phyloP scores from a whole-genome alignment of 2,329 filamentous ascomycete species.

The Colletotrichum sp. region DNA sequence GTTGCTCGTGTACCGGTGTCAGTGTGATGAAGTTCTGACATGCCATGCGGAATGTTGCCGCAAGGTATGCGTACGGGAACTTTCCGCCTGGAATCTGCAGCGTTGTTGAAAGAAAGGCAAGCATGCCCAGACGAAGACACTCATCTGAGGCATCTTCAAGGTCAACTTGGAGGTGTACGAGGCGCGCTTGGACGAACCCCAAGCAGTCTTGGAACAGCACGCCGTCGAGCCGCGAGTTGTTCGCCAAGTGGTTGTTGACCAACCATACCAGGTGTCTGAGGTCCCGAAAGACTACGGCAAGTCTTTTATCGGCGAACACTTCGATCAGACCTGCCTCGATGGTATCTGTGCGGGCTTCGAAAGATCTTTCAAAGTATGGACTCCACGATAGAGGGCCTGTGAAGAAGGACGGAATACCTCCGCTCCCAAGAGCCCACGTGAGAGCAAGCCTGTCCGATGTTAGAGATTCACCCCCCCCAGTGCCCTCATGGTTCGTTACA shows the following conservation, averaged over 20 bases:
- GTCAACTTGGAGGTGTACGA: neutral
- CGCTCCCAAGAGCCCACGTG: neutral
- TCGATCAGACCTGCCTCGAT: neutral
- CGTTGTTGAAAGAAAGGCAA: neutral
- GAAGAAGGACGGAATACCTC: neutral
- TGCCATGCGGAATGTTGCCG: neutral
- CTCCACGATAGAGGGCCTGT: neutral
- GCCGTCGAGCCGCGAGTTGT: neutral
- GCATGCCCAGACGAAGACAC: neutral
- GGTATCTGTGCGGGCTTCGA: neutral
- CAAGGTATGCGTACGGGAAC: neutral
- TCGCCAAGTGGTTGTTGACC: neutral
- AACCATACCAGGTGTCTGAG: neutral
- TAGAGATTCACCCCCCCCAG: neutral
- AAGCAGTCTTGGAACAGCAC: neutral
- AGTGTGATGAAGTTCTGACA: neutral
- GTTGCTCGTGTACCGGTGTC: neutral
- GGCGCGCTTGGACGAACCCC: neutral
- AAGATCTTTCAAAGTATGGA: neutral
- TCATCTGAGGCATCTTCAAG: neutral
- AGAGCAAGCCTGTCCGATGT: neutral
- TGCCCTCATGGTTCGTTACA: neutral
- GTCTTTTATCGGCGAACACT: neutral
- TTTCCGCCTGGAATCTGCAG: neutral
- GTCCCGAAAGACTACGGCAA: neutral